Base-by-base conservation (phyloP, 148 eudicot species). In the Vaccinium darrowii region DNA sequence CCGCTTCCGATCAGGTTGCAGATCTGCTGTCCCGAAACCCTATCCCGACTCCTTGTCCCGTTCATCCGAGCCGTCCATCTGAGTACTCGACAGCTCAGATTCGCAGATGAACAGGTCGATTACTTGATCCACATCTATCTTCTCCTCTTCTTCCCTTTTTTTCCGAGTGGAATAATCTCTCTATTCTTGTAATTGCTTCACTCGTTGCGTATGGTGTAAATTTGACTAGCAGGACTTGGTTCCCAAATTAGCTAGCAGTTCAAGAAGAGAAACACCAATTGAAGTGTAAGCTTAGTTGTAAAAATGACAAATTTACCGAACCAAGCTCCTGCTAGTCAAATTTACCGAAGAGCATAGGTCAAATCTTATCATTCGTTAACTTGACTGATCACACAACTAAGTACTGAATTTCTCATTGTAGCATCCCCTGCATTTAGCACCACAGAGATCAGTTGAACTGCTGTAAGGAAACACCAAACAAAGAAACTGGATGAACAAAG, bases 351-450 rank as follows among this genome's bases (percentile, higher is more conserved):
- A 65, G 47, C 83, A 71, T 76, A 15, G 65, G n/a, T 85, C 84
- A 19, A 19, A 23, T n/a, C 8, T 75, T 76, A 39, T 87, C 84
- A 39, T 58, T 43, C 12, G 90, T 89, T 84, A 95, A 88, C 49
- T 77, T 87, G 33, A 81, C 86, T 49, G 69, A 93, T 90, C 88
- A 95, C 96, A 80, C 88, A 90, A 80, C 88, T 69, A 79, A 90
- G 90, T 81, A 88, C 87, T 3, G 93, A 87, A 84, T 80, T 60
- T 84, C 83, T 80, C 43, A 62, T 50, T 13, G 53, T 65, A 78
- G 89, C 78, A 84, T 81, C 84, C 75, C 89, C 94, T 91, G 88
- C 85, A 84, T 67, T 84, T 81, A 69, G 74, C 4, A 57, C 19
- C 5, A 85, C 58, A 47, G 14, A 77, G 27, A 83, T 73, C 53